Conservation (phyloP, 345 rosid species). For the Eucalyptus virginea region DNA sequence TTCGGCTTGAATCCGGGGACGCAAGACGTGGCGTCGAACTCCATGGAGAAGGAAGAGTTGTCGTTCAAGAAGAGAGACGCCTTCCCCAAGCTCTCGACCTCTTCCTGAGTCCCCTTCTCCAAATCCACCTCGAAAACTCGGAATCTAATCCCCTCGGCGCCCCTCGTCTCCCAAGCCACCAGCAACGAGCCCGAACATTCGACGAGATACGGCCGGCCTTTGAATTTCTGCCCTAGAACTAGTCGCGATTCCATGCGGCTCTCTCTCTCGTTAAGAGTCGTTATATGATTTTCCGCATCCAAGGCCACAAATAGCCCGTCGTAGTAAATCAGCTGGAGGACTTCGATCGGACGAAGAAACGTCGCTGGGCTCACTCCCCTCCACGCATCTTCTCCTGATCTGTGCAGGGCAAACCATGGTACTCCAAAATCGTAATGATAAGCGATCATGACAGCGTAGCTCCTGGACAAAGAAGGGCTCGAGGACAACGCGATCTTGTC, state of each 20-base stretch:
- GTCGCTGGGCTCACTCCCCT: too few relatives aligned
- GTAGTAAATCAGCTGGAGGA: background rate
- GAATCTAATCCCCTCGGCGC: background rate
- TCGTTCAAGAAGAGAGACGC: background rate
- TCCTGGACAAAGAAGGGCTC: background rate
- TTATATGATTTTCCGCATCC: background rate
- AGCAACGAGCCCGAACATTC: background rate
- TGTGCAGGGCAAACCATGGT: background rate
- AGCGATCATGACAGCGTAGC: background rate
- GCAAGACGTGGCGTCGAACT: too few relatives aligned
- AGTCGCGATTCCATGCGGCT: background rate
- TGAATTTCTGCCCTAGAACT: background rate
- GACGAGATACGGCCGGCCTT: background rate
- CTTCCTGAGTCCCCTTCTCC: too few relatives aligned
- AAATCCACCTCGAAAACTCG: too few relatives aligned
- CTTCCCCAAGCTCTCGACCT: too few relatives aligned
- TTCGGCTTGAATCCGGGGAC: too few relatives aligned
- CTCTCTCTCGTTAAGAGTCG: background rate
- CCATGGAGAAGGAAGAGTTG: too few relatives aligned
- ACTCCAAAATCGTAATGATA: too few relatives aligned
- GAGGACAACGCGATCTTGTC: background rate
- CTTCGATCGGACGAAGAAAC: too few relatives aligned
- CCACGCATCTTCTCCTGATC: background rate
- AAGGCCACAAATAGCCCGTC: background rate
- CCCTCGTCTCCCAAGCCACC: background rate